Conservation (phyloP, 1,284 basidiomycete genomes). For the Cryptococcus maquisensis region DNA sequence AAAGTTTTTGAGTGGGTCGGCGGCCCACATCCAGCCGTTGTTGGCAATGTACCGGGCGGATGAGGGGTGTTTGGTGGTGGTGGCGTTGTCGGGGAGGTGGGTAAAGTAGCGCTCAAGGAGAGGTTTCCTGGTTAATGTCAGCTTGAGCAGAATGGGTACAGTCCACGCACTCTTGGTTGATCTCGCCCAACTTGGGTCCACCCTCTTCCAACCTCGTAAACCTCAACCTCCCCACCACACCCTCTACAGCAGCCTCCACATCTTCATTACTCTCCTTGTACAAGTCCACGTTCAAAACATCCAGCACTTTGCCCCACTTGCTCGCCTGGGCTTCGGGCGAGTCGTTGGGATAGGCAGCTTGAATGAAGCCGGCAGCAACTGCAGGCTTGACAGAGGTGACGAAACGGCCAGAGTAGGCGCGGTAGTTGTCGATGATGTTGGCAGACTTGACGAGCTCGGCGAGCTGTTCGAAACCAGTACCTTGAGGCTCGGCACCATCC, state of each 20-base stretch:
- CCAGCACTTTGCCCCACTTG: constrained; percentile 70
- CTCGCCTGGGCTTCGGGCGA: constrained; percentile 55
- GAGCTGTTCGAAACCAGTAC: constrained; percentile 65
- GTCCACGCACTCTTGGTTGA: constrained; percentile 62
- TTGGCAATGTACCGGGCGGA: constrained; percentile 79
- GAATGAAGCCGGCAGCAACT: constrained; percentile 63
- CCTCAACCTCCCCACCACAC: constrained; percentile 68
- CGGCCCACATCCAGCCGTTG: constrained; percentile 99
- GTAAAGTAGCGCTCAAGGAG: constrained; percentile 88
- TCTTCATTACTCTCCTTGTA: constrained; percentile 84
- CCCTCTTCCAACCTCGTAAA: constrained; percentile 75
- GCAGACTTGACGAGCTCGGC: constrained; percentile 59
- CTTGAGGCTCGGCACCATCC: constrained; percentile 10
- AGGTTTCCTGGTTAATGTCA: constrained; percentile 57
- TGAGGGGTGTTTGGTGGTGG: constrained; percentile 61
- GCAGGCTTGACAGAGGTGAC: constrained; percentile 64
- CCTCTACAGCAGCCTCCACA: constrained; percentile 65
- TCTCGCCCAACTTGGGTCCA: constrained; percentile 79
- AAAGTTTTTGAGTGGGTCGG: constrained; percentile 91
- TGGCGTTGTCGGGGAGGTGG: constrained; percentile 58
- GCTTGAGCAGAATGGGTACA: neutral
- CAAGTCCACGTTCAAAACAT: constrained; percentile 78
- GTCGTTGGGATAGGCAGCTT: constrained; percentile 54
- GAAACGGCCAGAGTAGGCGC: constrained; percentile 63
- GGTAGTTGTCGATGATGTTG: constrained; percentile 58